Conservation (phyloP, 345 rosid species). For the Cardamine resedifolia region DNA sequence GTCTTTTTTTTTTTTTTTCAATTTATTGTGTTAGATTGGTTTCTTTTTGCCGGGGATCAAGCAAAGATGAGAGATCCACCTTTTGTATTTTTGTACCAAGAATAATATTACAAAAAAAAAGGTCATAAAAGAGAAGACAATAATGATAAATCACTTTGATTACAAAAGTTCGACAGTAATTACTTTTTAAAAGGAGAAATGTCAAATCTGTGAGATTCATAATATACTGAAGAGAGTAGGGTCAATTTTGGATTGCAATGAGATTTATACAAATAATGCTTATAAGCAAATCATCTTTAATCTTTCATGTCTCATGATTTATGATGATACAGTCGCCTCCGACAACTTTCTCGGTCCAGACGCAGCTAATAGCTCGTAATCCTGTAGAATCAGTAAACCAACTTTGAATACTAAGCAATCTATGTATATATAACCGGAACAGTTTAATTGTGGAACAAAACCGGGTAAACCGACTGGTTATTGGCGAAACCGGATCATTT, state of each 20-base stretch:
- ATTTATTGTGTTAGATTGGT: not conserved
- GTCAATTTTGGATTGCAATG: conserved; percentile 14
- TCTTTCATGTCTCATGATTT: conserved; percentile 19
- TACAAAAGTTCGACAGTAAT: conserved; percentile 25
- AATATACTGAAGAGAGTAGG: conserved; percentile 24
- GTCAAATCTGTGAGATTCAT: conserved; percentile 30
- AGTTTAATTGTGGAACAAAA: not conserved
- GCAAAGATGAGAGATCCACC: not conserved
- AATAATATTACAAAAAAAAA: not conserved
- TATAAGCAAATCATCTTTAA: conserved; percentile 16
- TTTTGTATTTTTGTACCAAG: not conserved
- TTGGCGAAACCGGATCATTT: not conserved
- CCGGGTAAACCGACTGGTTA: not conserved
- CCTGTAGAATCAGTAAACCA: conserved; percentile 39
- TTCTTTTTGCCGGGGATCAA: not conserved
- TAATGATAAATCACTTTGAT: conserved; percentile 13
- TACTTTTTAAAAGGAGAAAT: conserved; percentile 3
- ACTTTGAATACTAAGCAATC: not conserved
- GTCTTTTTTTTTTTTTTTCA: not conserved
- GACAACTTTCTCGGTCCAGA: conserved; percentile 44
- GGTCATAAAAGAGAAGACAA: conserved; percentile 8
- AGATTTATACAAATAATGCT: conserved; percentile 18
- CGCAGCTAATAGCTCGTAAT: conserved; percentile 50
- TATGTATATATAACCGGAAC: not conserved
- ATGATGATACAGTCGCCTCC: conserved; percentile 45